Evolutionary conservation across 2,329 filamentous ascomycete genomes (phyloP), one percentile per base, ranked within the genome.

Genomic region (Rutstroemia sp.): DNA sequence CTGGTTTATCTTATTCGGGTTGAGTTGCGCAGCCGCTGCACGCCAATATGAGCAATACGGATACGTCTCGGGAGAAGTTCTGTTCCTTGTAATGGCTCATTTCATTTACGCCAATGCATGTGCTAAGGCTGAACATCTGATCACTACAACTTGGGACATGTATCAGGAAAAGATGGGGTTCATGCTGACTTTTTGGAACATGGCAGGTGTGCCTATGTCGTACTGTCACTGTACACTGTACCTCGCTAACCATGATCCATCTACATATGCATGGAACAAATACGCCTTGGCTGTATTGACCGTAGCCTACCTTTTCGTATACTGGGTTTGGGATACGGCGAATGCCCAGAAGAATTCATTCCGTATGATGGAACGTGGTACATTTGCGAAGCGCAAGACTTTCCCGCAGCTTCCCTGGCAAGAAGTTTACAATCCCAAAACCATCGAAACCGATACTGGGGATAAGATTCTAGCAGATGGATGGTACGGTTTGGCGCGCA

Each of bases 121-220:
- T 76, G 84, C 86, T 65, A 96, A 96, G 76, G 92, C 88, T 49
- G 92, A 96, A 74, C 89, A 96, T 73, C 82, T 90, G 70, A 96
- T 96, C 71, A 81, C 90, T 58, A 88, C 88, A 7, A 94, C 90
- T 50, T 96, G 91, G 87, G 91, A 96, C 67, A 95, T 96, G 87
- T 95, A 95, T 77, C 92, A 90, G 67, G 91, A 95, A 77, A 95
- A 95, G 75, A 91, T 88, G 82, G 90, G 91, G 51, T 95, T 95
- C 77, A 95, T 95, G 90, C 82, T 95, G 63, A 94, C 92, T 72
- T 95, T 95, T 82, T 95, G 90, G 90, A 95, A 95, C 73, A 78
- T 95, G 70, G 90, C 91, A 39, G 90, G 90, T 62, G 90, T 95
- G 23, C 91, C 90, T 10, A 79, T 95, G 50, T 90, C 85, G 52